A percentile compares a stretch with the other conserved stretches of the same genome.
phyloP scores from a whole-genome alignment of 805 yeast genomes.

The Suhomyces prunicola region DNA sequence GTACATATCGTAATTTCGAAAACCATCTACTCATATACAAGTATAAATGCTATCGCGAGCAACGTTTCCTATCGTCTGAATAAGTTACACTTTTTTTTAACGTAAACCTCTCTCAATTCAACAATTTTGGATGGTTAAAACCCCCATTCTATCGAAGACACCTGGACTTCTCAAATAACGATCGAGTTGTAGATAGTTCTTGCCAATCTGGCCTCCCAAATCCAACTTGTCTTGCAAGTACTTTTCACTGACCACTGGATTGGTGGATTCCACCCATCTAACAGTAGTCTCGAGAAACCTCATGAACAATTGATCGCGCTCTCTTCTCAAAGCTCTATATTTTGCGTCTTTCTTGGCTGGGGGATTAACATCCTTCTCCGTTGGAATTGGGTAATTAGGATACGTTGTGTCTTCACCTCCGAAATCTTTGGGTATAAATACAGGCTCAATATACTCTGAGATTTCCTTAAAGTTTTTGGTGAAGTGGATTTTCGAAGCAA shows the following conservation, averaged over 20 bases:
- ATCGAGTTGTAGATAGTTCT: constrained; percentile 68
- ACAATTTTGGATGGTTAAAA: constrained; percentile 18
- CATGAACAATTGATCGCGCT: constrained; percentile 54
- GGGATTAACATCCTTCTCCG: constrained; percentile 48
- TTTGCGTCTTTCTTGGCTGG: constrained; percentile 38
- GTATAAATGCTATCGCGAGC: background rate
- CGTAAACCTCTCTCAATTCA: background rate
- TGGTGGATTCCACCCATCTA: constrained; percentile 71
- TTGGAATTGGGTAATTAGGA: constrained; percentile 61
- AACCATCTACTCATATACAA: background rate
- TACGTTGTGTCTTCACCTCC: constrained; percentile 71
- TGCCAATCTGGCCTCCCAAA: constrained; percentile 50
- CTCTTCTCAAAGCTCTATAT: constrained; percentile 42
- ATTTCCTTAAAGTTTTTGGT: constrained; percentile 71
- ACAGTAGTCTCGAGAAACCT: constrained; percentile 61
- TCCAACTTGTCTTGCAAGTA: constrained; percentile 53
- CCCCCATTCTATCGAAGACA: constrained; percentile 74
- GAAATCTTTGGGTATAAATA: constrained; percentile 62
- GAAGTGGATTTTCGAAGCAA: constrained; percentile 85
- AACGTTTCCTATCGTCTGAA: background rate
- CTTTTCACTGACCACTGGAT: constrained; percentile 45
- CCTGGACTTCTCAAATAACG: constrained; percentile 80
- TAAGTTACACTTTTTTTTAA: background rate
- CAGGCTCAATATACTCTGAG: constrained; percentile 53
- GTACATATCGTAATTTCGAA: background rate